Conservation (phyloP, 495 filamentous ascomycete species). For the Penicillium antarcticum region DNA sequence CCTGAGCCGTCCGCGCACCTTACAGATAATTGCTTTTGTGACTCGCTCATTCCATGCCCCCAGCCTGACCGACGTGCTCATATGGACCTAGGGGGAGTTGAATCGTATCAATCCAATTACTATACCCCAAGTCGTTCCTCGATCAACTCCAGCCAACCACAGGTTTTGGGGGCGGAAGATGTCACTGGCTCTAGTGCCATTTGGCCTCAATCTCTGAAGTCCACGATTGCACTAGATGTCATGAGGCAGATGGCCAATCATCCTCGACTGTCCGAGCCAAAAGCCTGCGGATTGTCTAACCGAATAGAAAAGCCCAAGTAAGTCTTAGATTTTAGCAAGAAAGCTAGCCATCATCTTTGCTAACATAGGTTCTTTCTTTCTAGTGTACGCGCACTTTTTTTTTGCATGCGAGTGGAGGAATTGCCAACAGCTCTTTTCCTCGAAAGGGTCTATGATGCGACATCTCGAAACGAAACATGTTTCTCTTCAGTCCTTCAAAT, state of each 20-base stretch:
- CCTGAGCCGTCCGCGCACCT: not conserved
- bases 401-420: not conserved
- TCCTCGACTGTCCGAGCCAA: too few species aligned
- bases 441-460: not conserved
- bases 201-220: not conserved
- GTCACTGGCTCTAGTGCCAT: not conserved
- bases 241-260: too few species aligned
- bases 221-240: too few species aligned
- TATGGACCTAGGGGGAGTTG: not conserved
- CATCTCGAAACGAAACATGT: not conserved
- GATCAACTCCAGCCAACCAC: not conserved
- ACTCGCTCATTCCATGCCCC: not conserved
- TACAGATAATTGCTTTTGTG: not conserved
- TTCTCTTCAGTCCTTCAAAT: not conserved
- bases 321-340: not conserved
- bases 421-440: not conserved
- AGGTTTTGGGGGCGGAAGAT: not conserved
- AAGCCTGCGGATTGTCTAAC: too few species aligned
- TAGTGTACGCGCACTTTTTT: not conserved
- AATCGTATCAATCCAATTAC: not conserved
- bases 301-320: not conserved
- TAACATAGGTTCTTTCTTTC: not conserved
- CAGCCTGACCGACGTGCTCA: not conserved
- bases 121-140: not conserved
- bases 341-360: not conserved